Conservation (phyloP, 371 early-diverging fungal species). For the Mucor piriformis region DNA sequence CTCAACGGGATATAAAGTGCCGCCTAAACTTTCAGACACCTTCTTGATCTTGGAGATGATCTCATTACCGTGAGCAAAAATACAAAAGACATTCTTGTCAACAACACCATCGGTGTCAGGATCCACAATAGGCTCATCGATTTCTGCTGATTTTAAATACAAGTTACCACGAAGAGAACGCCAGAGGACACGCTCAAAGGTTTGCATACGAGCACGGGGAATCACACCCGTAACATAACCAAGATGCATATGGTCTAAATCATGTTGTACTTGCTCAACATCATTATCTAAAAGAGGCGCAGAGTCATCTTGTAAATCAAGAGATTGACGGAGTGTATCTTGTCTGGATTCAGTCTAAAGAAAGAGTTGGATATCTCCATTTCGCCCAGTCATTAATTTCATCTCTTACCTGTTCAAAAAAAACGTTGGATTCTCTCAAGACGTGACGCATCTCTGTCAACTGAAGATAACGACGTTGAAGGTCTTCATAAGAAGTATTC, state of each 20-base stretch:
- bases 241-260: slow-evolving; percentile 42
- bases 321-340: slow-evolving; percentile 49
- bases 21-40: slow-evolving; percentile 94
- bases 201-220: slow-evolving; percentile 79
- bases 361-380: not conserved
- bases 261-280: slow-evolving; percentile 55
- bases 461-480: slow-evolving; percentile 86
- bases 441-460: slow-evolving; percentile 91
- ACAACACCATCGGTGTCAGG: slow-evolving; percentile 82
- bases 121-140: slow-evolving; percentile 89
- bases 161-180: slow-evolving; percentile 97
- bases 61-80: slow-evolving; percentile 95
- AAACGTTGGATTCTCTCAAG: slow-evolving; percentile 82
- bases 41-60: slow-evolving; percentile 89
- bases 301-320: slow-evolving; percentile 59
- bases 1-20: slow-evolving; percentile 90
- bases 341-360: slow-evolving; percentile 57
- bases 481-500: slow-evolving; percentile 84
- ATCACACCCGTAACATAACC: slow-evolving; percentile 93
- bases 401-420: slow-evolving; percentile 72
- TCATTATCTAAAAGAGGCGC: slow-evolving; percentile 67
- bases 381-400: not conserved
- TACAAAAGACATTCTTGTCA: slow-evolving; percentile 94
- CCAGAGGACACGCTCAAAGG: slow-evolving; percentile 97
- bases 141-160: slow-evolving; percentile 95